These are phyloP conservation scores for Fusarium verrucosum DNA, from an alignment of 2,329 filamentous ascomycete genomes.

Conservation along the genomic window DNA sequence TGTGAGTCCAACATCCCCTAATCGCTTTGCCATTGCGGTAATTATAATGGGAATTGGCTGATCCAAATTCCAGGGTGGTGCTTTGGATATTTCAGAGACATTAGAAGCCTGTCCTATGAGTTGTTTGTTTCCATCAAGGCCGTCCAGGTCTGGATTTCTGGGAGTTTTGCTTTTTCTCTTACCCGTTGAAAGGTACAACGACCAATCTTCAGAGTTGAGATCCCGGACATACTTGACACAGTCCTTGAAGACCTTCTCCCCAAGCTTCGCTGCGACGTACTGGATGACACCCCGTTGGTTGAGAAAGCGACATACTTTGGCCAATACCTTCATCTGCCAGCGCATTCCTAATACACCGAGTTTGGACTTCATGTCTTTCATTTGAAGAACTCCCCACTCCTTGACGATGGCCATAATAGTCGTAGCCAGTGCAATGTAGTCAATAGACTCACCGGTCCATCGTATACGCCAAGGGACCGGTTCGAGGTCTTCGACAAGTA, in stretches of 20 bases:
- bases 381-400: slow-evolving; percentile 66
- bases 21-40: slow-evolving; percentile 43
- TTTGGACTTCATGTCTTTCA: slow-evolving; percentile 66
- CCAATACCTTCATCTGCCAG: slow-evolving; percentile 69
- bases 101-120: slow-evolving; percentile 37
- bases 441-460: slow-evolving; percentile 68
- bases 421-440: slow-evolving; percentile 65
- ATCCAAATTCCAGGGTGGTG: slow-evolving; percentile 49
- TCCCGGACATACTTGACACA: slow-evolving; percentile 68
- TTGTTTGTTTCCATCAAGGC: slow-evolving; percentile 37
- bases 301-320: slow-evolving; percentile 67
- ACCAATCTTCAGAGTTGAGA: slow-evolving; percentile 66
- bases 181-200: slow-evolving; percentile 61
- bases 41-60: slow-evolving; percentile 49
- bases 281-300: slow-evolving; percentile 64
- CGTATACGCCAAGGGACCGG: slow-evolving; percentile 64
- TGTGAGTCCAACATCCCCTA: slow-evolving; percentile 46
- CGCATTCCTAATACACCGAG: slow-evolving; percentile 63
- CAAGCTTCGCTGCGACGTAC: slow-evolving; percentile 65
- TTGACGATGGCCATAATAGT: slow-evolving; percentile 66
- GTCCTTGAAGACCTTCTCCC: slow-evolving; percentile 66
- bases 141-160: slow-evolving; percentile 41
- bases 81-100: slow-evolving; percentile 39
- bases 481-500: slow-evolving; percentile 57
- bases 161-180: slow-evolving; percentile 47